These are phyloP conservation scores for Ogataea populi-albae DNA, from an alignment of 805 yeast genomes.

Conservation along the genomic window DNA sequence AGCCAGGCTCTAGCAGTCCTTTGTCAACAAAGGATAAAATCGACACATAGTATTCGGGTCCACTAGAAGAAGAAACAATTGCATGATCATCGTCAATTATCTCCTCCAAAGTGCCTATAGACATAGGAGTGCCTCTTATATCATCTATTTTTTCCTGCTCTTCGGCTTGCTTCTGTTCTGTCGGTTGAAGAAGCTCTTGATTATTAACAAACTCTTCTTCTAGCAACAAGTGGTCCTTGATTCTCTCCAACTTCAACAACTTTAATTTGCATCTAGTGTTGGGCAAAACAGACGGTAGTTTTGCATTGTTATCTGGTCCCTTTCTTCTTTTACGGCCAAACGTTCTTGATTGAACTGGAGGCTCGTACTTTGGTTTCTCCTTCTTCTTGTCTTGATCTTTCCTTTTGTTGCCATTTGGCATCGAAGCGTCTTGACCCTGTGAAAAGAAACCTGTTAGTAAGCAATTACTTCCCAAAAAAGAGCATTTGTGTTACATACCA, in stretches of 20 bases:
- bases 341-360: conserved; percentile 87
- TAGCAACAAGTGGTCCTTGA: conserved; percentile 89
- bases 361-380: conserved; percentile 96
- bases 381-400: conserved; percentile 47
- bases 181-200: conserved; percentile 92
- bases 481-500: conserved; percentile 13
- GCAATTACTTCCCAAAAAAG: background rate
- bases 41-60: conserved; percentile 96
- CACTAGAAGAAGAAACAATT: conserved; percentile 91
- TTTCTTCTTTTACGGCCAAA: conserved; percentile 91
- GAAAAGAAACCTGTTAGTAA: conserved; percentile 10
- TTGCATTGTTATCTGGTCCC: conserved; percentile 77
- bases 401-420: conserved; percentile 33
- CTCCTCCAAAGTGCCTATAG: conserved; percentile 95
- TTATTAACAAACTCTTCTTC: conserved; percentile 96
- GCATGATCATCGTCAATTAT: conserved; percentile 99
- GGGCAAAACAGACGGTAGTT: conserved; percentile 82
- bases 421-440: conserved; percentile 36
- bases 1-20: conserved; percentile 93
- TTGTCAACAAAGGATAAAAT: conserved; percentile 96
- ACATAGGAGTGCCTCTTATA: conserved; percentile 93
- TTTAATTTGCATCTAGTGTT: conserved; percentile 91
- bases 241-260: conserved; percentile 87
- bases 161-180: conserved; percentile 94
- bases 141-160: conserved; percentile 95